Percentiles rank a stretch among this genome's conserved stretches.
Conservation (phyloP, 148 eudicot genomes). For the Rhododendron griersonianum region DNA sequence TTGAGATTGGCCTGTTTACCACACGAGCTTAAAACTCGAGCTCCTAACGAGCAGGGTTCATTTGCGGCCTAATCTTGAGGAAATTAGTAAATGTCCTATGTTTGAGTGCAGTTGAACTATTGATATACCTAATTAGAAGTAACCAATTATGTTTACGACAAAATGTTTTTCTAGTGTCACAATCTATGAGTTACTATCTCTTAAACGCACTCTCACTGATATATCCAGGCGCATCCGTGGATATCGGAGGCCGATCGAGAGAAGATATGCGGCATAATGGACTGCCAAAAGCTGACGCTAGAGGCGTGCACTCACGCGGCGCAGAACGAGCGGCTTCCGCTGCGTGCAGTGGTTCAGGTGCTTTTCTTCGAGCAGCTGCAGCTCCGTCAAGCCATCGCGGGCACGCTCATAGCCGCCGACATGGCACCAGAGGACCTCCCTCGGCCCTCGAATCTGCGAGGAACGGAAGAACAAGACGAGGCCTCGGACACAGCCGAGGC, state of each 20-base stretch:
- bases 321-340: conserved; percentile 92
- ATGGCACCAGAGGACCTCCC: conserved; percentile 1
- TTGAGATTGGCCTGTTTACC: no score
- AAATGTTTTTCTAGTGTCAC: background rate
- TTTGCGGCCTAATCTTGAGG: no score
- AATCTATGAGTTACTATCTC: background rate
- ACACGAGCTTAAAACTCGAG: no score
- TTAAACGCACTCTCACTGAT: background rate
- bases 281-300: conserved; percentile 82
- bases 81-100: background rate
- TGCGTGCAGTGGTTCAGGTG: conserved; percentile 83
- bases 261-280: conserved; percentile 67
- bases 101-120: no score
- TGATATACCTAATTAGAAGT: background rate
- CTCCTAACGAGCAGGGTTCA: no score
- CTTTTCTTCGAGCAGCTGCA: conserved; percentile 96
- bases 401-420: conserved; percentile 49
- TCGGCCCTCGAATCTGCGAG: conserved; percentile 15
- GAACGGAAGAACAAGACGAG: conserved; percentile 13
- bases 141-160: background rate
- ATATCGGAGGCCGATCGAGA: conserved; percentile 68
- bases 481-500: background rate
- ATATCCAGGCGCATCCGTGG: conserved; percentile 82
- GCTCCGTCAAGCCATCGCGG: conserved; percentile 92
- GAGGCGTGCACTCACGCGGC: conserved; percentile 99